Percentiles rank a stretch among this genome's conserved stretches.
phyloP scores from a whole-genome alignment of 2,329 filamentous ascomycete genomes.

The Claviceps fusiformis region DNA sequence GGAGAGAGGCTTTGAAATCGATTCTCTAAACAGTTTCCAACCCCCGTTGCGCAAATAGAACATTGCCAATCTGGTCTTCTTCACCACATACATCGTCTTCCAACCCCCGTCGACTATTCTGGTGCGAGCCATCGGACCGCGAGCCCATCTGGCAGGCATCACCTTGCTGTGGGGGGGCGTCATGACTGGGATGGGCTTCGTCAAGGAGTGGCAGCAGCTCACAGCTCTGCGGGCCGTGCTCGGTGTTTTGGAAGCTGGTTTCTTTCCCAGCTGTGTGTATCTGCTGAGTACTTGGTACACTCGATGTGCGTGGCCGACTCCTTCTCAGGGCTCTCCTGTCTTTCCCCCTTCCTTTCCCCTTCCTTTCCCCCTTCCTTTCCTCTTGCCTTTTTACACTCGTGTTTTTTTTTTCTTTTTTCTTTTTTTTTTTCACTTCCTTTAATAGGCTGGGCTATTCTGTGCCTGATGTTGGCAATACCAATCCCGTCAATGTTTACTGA shows the following conservation, averaged over 20 bases:
- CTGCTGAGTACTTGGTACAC: constrained; percentile 64
- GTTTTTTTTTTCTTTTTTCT: too few species aligned
- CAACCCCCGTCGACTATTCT: constrained; percentile 59
- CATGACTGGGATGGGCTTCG: constrained; percentile 55
- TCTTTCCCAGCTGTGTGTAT: constrained; percentile 59
- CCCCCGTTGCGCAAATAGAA: too few species aligned
- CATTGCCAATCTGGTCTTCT: constrained; percentile 61
- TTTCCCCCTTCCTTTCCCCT: too few species aligned
- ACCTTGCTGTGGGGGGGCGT: constrained; percentile 44
- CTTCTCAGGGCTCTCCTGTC: too few species aligned
- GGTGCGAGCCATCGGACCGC: constrained; percentile 51
- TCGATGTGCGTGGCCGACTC: constrained; percentile 32
- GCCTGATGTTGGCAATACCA: too few species aligned
- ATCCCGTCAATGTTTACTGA: too few species aligned
- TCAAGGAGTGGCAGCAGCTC: constrained; percentile 35
- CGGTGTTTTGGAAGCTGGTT: constrained; percentile 54
- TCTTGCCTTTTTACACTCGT: constrained; percentile 33
- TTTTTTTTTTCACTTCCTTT: too few species aligned
- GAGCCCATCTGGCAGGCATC: constrained; percentile 39
- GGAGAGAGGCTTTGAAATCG: too few species aligned
- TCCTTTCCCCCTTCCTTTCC: constrained; percentile 7
- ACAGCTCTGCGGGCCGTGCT: constrained; percentile 43
- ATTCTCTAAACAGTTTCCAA: not conserved
- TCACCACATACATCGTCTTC: constrained; percentile 58
- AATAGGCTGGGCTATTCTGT: too few species aligned